Evolutionary conservation across 169 alveolate genomes (phyloP), one percentile per base, ranked within the genome.

Genomic region (Sarcocystis neurona): DNA sequence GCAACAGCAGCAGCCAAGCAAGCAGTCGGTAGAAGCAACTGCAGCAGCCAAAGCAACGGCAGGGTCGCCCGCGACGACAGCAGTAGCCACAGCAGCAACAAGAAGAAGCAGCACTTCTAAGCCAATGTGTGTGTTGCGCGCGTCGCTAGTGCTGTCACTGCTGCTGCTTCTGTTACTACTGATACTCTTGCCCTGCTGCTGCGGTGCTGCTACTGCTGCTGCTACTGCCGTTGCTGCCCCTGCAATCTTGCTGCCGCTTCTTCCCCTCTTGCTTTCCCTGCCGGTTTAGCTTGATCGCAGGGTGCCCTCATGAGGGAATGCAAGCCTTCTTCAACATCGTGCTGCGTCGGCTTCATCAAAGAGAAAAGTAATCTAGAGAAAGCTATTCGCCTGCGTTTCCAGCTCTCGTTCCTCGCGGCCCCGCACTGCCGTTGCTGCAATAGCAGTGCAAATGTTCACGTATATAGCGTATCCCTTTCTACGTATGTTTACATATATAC

Each of bases 251-350:
- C 66, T 53, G 12, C 66, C 12, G 23, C 66, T 23, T 53, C 30
- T 53, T 12, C 66, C 41, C 58, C 53, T 27, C 12, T 0, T 72
- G 53, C 6, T 0, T 72, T 43, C 41, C 10, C 18, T 68, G 30
- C 39, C 82, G n/a, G n/a, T n/a, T n/a, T n/a, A 72, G 82, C 58
- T 0, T 30, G n/a, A 56, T 72, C 27, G 15, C 10, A 27, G 53
- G 34, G 18, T 37, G 34, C 58, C 82, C 82, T 1, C 82, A 72
- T 27, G 82, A 72, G 39, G 82, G 82, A 10, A 32, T 72, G 30
- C 53, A 18, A 30, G 82, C 82, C 10, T 72, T 72, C 82, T 72
- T 72, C 56, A 56, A 56, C 56, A 47, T 72, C 58, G 82, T 72
- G 27, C 82, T 72, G 18, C 39, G 34, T 34, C 15, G 56, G 34